Evolutionary conservation across 371 early-diverging fungal genomes (phyloP), one percentile per base, ranked within the genome.

Genomic region (Apophysomyces sp.): DNA sequence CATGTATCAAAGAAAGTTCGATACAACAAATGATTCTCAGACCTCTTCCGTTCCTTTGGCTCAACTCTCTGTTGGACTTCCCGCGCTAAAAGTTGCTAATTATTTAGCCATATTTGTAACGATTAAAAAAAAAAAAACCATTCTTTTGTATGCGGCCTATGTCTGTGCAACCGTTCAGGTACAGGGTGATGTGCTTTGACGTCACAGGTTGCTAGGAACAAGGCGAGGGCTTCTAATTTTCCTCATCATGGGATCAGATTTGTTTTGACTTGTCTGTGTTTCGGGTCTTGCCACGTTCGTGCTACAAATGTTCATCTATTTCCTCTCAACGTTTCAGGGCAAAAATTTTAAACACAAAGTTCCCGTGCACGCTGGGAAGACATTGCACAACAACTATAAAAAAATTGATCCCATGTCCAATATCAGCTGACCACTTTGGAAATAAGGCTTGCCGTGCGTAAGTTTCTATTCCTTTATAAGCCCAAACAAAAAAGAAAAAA

Each of bases 251-350:
- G 49, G 49, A 44, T 44, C 21, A 9, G n/a, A 29, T 27, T 31
- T 52, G 32, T 59, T 59, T 59, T 51, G 32, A 44, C 51, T 51
- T 59, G 49, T 52, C 36, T 59, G 51, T 52, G 59, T 51, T 36
- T 59, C 24, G 29, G 9, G 0, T 21, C 24, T 44, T 1, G 49
- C 49, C 49, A 44, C 49, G 24, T 44, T 21, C 49, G 49, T 44
- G 49, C 49, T 44, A 44, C 49, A 44, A 44, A 44, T 37, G 37
- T 37, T n/a, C 11, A 37, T 37, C 15, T 37, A n/a, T n/a, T n/a
- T n/a, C n/a, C n/a, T n/a, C n/a, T 37, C n/a, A 37, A n/a, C 8
- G 49, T 44, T 44, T 44, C 49, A 44, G 34, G 34, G 41, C 21
- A 44, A 21, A 21, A n/a, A 21, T 44, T 44, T 44, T 21, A 21